These are phyloP conservation scores for Hylodesmum podocarpum DNA, from an alignment of 306 rosid species.

Conservation along the genomic window DNA sequence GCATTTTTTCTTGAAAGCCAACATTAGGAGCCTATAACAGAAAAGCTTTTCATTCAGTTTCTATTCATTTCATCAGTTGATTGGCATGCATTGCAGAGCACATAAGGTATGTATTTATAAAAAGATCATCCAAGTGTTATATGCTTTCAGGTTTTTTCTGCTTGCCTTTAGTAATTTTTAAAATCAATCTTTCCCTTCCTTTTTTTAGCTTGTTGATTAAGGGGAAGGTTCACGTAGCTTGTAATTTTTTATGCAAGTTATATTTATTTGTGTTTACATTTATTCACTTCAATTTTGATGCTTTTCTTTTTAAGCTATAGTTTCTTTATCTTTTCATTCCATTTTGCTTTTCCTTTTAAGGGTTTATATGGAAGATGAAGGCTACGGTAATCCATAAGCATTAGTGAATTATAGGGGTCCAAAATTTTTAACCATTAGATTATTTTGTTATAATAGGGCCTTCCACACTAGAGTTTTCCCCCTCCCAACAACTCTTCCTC, in stretches of 20 bases:
- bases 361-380: background rate
- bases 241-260: background rate
- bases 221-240: background rate
- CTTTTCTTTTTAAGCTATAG: background rate
- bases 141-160: background rate
- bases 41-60: background rate
- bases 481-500: too few relatives aligned
- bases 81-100: slow-evolving; percentile 12
- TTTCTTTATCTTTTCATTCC: background rate
- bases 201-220: background rate
- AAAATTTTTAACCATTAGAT: too few relatives aligned
- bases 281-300: background rate
- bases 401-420: too few relatives aligned
- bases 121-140: background rate
- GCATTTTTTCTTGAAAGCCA: background rate
- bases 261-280: background rate
- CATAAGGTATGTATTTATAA: background rate
- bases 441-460: too few relatives aligned
- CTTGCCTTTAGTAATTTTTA: background rate
- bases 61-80: background rate
- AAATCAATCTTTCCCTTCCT: background rate
- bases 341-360: background rate
- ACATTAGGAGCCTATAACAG: background rate
- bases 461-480: too few relatives aligned
- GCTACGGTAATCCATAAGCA: too few relatives aligned